These are phyloP conservation scores for Calamus simplicifolius DNA, from an alignment of 176 grass and related monocot species.

Conservation along the genomic window DNA sequence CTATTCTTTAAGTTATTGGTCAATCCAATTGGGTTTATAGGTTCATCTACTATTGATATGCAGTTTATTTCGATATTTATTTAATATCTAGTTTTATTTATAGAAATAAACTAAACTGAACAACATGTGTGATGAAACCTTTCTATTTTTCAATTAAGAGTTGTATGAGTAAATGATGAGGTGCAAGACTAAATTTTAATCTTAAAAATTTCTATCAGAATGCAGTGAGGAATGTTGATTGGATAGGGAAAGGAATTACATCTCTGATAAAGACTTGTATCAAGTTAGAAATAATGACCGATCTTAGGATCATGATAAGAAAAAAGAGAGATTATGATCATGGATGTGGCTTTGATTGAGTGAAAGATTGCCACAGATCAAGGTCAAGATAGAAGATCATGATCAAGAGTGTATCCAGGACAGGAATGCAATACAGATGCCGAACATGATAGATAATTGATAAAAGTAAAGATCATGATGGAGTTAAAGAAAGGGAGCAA, in stretches of 20 bases:
- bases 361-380: conserved; percentile 40
- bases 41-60: too few relatives aligned
- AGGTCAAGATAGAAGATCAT: conserved; percentile 34
- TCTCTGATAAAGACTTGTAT: conserved; percentile 45
- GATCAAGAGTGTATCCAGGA: conserved; percentile 41
- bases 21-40: too few relatives aligned
- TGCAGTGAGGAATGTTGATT: conserved; percentile 49
- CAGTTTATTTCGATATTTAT: too few relatives aligned
- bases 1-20: too few relatives aligned
- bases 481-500: conserved; percentile 42
- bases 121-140: too few relatives aligned
- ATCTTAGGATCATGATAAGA: conserved; percentile 24
- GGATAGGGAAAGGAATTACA: conserved; percentile 61
- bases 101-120: too few relatives aligned
- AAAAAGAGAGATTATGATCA: conserved; percentile 46
- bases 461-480: conserved; percentile 34
- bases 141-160: conserved; percentile 4
- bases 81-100: too few relatives aligned
- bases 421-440: conserved; percentile 30
- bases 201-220: conserved; percentile 54
- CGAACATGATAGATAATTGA: conserved; percentile 47
- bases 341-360: conserved; percentile 34
- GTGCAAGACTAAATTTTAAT: conserved; percentile 39
- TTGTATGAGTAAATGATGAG: conserved; percentile 80
- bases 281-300: conserved; percentile 43